phyloP scores from a whole-genome alignment of 2,329 filamentous ascomycete species.

The Fusarium sp. region DNA sequence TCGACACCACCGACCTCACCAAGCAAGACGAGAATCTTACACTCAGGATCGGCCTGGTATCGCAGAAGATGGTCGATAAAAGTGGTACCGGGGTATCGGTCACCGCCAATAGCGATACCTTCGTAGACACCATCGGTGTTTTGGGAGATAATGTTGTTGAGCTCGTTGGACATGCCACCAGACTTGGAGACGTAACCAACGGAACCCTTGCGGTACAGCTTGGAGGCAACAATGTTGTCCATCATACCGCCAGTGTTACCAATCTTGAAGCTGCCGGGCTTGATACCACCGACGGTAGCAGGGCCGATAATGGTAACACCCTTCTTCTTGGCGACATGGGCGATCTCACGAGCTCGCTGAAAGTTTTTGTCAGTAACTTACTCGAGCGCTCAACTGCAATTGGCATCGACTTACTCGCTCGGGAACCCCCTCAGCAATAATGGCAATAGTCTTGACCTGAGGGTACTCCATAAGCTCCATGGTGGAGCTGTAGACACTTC shows the following conservation, averaged over 20 bases:
- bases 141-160: constrained; percentile 99
- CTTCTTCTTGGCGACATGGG: constrained; percentile 97
- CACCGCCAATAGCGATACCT: constrained; percentile 99
- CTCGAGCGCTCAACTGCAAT: constrained; percentile 2
- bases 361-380: constrained; percentile 22
- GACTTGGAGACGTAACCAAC: constrained; percentile 99
- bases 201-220: constrained; percentile 99
- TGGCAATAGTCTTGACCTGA: constrained; percentile 98
- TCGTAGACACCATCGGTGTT: constrained; percentile 98
- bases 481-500: constrained; percentile 97
- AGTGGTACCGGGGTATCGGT: constrained; percentile 97
- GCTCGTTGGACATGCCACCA: constrained; percentile 99
- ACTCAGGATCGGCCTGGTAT: constrained; percentile 95
- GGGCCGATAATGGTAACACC: constrained; percentile 98
- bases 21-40: constrained; percentile 95
- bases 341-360: constrained; percentile 95
- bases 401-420: constrained; percentile 77
- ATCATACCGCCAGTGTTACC: constrained; percentile 99
- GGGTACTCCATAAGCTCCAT: constrained; percentile 98
- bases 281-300: constrained; percentile 98
- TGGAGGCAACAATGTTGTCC: constrained; percentile 99
- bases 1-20: constrained; percentile 99
- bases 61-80: constrained; percentile 99
- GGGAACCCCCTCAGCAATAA: constrained; percentile 98
- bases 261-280: constrained; percentile 99